Evolutionary conservation across 2,329 filamentous ascomycete genomes (phyloP).

Genomic region (Aspergillus quadrilineatus): DNA sequence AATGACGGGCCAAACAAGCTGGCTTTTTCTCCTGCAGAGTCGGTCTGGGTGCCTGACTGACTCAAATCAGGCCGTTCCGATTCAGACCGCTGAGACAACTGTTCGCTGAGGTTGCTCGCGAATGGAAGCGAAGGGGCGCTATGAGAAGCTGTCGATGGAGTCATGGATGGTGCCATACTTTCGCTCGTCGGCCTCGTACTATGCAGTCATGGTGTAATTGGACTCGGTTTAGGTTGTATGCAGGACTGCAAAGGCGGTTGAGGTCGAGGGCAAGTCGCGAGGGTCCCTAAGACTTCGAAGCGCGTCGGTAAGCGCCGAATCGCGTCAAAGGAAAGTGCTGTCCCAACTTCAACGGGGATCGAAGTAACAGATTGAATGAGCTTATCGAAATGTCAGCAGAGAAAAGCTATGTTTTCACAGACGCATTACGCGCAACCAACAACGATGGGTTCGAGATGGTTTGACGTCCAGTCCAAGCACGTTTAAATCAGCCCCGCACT

Average conservation of each 20-base stretch:
- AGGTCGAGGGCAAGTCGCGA: neutral
- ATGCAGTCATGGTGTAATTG: slow-evolving; percentile 12
- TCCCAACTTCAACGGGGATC: neutral
- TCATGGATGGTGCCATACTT: slow-evolving; percentile 24
- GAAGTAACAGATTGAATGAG: neutral
- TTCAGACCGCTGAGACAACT: slow-evolving; percentile 31
- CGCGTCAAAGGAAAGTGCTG: neutral
- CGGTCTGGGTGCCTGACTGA: slow-evolving; percentile 16
- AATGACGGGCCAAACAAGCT: slow-evolving; percentile 24
- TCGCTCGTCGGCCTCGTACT: slow-evolving; percentile 4
- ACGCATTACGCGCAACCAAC: slow-evolving; percentile 3
- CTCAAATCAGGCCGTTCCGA: slow-evolving; percentile 23
- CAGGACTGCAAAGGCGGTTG: neutral
- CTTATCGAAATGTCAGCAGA: neutral
- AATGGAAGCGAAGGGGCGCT: slow-evolving; percentile 25
- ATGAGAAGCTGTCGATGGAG: slow-evolving; percentile 23
- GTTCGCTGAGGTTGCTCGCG: slow-evolving; percentile 40
- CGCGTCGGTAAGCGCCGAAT: slow-evolving; percentile 8
- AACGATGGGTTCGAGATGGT: neutral
- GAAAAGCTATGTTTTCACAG: slow-evolving; percentile 2
- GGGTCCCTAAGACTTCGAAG: neutral
- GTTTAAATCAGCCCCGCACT: slow-evolving; percentile 13
- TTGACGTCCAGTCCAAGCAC: slow-evolving; percentile 16
- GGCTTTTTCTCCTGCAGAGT: slow-evolving; percentile 13
- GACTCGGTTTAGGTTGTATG: neutral